Base-by-base conservation (phyloP, 371 early-diverging fungal species). In the Mucor saturninus region DNA sequence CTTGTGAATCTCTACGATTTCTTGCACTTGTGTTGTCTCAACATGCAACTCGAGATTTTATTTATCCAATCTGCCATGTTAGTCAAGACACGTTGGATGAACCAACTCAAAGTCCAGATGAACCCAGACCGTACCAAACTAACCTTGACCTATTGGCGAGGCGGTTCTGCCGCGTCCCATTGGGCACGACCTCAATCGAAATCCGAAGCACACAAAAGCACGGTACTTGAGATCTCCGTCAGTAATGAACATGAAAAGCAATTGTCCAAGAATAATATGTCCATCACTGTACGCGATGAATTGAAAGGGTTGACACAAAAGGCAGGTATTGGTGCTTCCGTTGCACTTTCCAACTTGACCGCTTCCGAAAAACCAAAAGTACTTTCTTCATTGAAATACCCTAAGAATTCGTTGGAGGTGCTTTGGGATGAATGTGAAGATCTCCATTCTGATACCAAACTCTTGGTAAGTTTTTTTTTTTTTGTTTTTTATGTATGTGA, bases 1-100 rank as follows among this genome's bases (percentile, higher is more conserved):
- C 78, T 91, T 32, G 80, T 85, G 15, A 84, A 84, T 37, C 62
- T 91, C 38, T 88, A 90, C 61, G 89, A 90, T 66, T 89, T 87
- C 64, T 63, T 90, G 53, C 89, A 91, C 45, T 73, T 82, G 35
- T 83, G 89, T 56, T 83, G 89, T 61, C 73, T 90, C 14, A 82
- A 82, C n/a, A 80, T 87, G 62, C 81, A 87, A 65, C 68, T 90
- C 13, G 91, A 90, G 60, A 79, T 86, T 11, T 65, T 91, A 14
- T 81, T 78, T 59, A 83, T 83, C 59, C 90, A 91, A 77, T 77
- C 88, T 0, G 67, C 72, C 11, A 77, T 84, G 56, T 63, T 90
- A 46, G 68, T 80, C n/a, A 85, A 83, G 32, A 83, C 86, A 26
- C 79, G 87, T 59, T 89, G 90, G 89, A 75, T 85, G 5, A 85